Evolutionary conservation across 164 flowering plant genomes (phyloP), one percentile per base, ranked within the genome.

Genomic region (Echeveria elegans): DNA sequence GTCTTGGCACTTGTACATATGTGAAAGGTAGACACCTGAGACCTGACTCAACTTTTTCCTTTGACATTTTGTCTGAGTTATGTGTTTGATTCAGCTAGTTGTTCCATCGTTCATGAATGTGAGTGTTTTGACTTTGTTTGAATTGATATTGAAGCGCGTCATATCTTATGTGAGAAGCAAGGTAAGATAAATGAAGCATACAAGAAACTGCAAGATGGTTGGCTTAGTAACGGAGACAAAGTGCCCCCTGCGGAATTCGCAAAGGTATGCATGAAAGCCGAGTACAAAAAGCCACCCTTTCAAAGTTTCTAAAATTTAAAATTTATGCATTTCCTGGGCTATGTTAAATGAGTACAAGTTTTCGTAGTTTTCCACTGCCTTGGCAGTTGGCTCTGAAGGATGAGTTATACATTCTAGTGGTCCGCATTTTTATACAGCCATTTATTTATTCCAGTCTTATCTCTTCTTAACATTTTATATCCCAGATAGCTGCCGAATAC

Each of bases 211-310:
- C 83, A 89, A 69, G 97, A 94, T 70, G 97, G 99, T 60, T 94
- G 97, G 99, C 86, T 94, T 45, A 72, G 77, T 77, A 87, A 85
- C 70, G 99, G 96, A 30, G 99, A 94, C 68, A 94, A 94, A 77
- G 99, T 94, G 72, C 97, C 99, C 53, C 96, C 97, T 30, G 90
- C 99, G 50, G 99, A 94, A 76, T 94, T 94, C 84, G 96, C 97
- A 9, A 94, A 91, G 95, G 99, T 91, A 73, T 53, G 60, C 65
- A 30, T 63, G 26, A 3, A 11, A 48, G 53, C 53, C 6, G 4
- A 48, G 3, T 48, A 5, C 10, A 21, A 48, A 48, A 3, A 21
- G 53, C 23, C 53, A 48, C 23, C 19, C 53, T 48, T 48, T 18
- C 24, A 21, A 18, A 48, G 6, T 18, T 48, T 40, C 45, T n/a